phyloP scores from a whole-genome alignment of 108 stramenopile genomes.

The Cyclostephanos invisitatus region DNA sequence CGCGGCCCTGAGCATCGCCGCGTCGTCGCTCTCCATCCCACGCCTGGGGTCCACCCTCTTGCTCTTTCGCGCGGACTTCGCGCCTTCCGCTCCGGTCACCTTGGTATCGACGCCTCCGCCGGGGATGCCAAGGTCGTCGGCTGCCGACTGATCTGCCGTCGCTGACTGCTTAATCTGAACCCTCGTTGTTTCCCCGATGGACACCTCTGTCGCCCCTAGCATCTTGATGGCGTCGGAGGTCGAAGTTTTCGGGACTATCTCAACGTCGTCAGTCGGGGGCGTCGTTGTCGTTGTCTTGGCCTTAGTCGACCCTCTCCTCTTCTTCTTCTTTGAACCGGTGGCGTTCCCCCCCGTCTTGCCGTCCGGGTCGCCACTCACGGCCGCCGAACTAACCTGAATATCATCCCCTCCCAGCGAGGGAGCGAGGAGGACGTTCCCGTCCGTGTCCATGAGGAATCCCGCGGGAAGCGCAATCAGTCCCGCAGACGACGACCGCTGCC shows the following conservation, averaged over 20 bases:
- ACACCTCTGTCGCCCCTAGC: conserved; percentile 77
- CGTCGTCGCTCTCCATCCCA: conserved; percentile 57
- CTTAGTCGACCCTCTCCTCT: conserved; percentile 23
- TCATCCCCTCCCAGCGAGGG: conserved; percentile 12
- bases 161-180: conserved; percentile 64
- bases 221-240: conserved; percentile 69
- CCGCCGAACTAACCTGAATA: background rate
- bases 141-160: conserved; percentile 32
- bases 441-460: conserved; percentile 37
- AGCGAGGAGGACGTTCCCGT: conserved; percentile 39
- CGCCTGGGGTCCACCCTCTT: conserved; percentile 32
- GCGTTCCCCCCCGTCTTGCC: background rate
- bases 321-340: conserved; percentile 26
- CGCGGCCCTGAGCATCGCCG: conserved; percentile 68
- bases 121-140: conserved; percentile 11
- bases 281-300: conserved; percentile 14
- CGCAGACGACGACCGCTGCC: background rate
- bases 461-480: conserved; percentile 38
- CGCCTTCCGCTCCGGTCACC: conserved; percentile 39
- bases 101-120: conserved; percentile 23
- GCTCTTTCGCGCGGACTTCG: conserved; percentile 7
- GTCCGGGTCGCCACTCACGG: background rate
- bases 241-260: conserved; percentile 30
- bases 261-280: background rate
- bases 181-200: conserved; percentile 70